Evolutionary conservation across 108 stramenopile species (phyloP), one percentile per base, ranked within the genome.

Genomic region (Phaeodactylum tricornutum): DNA sequence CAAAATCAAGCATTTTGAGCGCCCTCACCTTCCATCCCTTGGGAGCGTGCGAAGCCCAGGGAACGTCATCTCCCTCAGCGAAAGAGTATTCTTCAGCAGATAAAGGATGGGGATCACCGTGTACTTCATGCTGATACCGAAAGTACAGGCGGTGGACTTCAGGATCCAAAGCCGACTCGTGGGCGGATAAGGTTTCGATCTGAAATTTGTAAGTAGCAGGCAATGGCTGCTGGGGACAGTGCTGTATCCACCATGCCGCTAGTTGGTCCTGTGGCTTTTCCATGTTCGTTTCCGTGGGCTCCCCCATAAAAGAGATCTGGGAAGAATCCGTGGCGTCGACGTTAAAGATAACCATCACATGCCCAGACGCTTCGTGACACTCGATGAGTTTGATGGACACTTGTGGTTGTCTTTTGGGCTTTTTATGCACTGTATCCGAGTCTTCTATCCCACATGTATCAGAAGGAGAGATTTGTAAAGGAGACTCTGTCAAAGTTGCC

Each of bases 41-140:
- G 2, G 48, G 48, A 3, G 28, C 31, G 7, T 21, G 29, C 24
- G 29, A 15, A 4, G 48, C 48, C 38, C 38, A 54, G n/a, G n/a
- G n/a, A n/a, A n/a, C n/a, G n/a, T n/a, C n/a, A n/a, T n/a, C n/a
- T n/a, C n/a, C n/a, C n/a, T n/a, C n/a, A n/a, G n/a, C n/a, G n/a
- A n/a, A n/a, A n/a, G n/a, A n/a, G n/a, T 20, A 41, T 41, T 41
- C 39, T 37, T 52, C 57, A 4, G 17, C 15, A 63, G 35, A 50
- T 66, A 77, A 78, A 17, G 79, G 84, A 71, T 85, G 56, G n/a
- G 71, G 61, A 64, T 90, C 87, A 8, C 75, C 53, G 65, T 90
- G 87, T 0, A 83, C 65, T 22, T 61, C 57, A 19, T 72, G 55
- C 47, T 90, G 83, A 53, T 90, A 85, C 12, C 28, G 38, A 45